These are phyloP conservation scores for Pochonia chlamydosporia DNA, from an alignment of 2,329 filamentous ascomycete genomes.

Conservation along the genomic window DNA sequence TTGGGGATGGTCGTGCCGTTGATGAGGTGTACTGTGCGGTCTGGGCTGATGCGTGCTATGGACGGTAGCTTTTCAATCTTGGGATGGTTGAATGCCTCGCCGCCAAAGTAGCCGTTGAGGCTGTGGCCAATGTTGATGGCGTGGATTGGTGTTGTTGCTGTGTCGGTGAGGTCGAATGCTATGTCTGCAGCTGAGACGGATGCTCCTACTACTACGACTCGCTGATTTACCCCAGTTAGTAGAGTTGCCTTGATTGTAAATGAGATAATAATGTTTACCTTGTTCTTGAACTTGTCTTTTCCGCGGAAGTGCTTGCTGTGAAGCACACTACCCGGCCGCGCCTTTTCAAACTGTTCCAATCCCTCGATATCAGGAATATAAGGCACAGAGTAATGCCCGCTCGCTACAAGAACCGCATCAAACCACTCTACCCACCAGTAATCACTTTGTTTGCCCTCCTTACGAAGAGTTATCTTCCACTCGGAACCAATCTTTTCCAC, in stretches of 20 bases:
- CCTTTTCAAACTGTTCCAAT: constrained; percentile 39
- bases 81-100: constrained; percentile 54
- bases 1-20: constrained; percentile 46
- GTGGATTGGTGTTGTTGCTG: constrained; percentile 41
- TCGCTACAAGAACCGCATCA: constrained; percentile 56
- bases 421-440: constrained; percentile 60
- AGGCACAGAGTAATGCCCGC: constrained; percentile 55
- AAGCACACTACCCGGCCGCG: constrained; percentile 41
- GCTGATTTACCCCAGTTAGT: constrained; percentile 26
- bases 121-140: constrained; percentile 44
- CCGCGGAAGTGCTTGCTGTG: constrained; percentile 51
- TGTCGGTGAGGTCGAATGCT: constrained; percentile 43
- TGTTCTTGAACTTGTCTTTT: constrained; percentile 35
- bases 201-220: constrained; percentile 56
- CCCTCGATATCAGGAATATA: constrained; percentile 47
- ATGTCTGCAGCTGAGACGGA: constrained; percentile 62
- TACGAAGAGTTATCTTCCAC: constrained; percentile 46
- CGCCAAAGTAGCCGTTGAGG: constrained; percentile 50
- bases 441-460: constrained; percentile 33
- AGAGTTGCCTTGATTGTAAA: background rate
- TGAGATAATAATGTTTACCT: constrained; percentile 27
- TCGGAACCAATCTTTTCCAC: constrained; percentile 43
- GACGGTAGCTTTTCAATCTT: constrained; percentile 40
- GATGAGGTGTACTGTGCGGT: constrained; percentile 46
- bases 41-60: constrained; percentile 37